Base-by-base conservation (phyloP, 495 filamentous ascomycete species). In the Aspergillus sparsus region DNA sequence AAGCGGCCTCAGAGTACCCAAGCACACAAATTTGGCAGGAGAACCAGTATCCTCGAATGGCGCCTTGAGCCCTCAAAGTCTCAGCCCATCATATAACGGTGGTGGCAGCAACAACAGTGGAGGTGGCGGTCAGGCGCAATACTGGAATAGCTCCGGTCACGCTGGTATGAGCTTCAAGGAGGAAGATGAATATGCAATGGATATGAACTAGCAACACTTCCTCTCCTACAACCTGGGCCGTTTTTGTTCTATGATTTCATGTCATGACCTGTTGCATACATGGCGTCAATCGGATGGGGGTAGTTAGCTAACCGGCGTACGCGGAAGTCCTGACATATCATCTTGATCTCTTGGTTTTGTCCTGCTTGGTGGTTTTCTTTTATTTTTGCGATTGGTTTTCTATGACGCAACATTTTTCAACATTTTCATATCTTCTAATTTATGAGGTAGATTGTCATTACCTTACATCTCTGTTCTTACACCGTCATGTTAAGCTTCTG, bases 11-110 rank as follows among this genome's bases (percentile, higher is more conserved):
- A 86, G 92, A 11, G 94, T 98, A 13, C 94, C 94, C 15, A 88
- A 93, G 56, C 91, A 94, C 71, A 98, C 94, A 34, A 93, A 96
- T 71, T 81, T 91, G 62, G 91, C 91, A 56, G 94, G 94, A 10
- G 89, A 96, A 27, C 74, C 89, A 1, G 62, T 91, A 0, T 76
- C 86, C 12, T 66, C 71, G n/a, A 77, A 68, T 52, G 74, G 66
- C 55, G 73, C 71, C 2, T 64, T 83, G 64, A 81, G 82, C 53
- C 84, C 80, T 12, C 85, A 82, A 66, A 87, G 88, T 36, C 68
- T 92, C 49, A 93, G 89, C 71, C 90, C 92, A 0, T 85, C 82
- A 3, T 87, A 84, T 63, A 85, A 85, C 66, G 85, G 77, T 33
- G 85, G 78, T 41, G 82, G 77, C 52, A 77, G 82, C 64, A 77